A percentile compares a stretch with the other conserved stretches of the same genome.
phyloP scores from a whole-genome alignment of 2,329 filamentous ascomycete genomes.

The Apiospora phragmitis region DNA sequence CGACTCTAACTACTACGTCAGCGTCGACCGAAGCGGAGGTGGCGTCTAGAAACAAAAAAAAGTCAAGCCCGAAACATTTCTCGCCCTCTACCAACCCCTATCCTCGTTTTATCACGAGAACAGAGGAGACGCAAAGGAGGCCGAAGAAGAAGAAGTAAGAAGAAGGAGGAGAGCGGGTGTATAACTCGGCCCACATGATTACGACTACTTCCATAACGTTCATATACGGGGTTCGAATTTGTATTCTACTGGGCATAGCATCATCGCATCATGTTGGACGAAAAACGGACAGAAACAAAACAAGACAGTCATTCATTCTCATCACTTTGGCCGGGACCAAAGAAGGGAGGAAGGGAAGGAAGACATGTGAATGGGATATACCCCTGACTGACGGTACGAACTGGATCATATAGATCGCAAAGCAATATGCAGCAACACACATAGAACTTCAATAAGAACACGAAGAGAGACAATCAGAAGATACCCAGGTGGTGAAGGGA shows the following conservation, averaged over 20 bases:
- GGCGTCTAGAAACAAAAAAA: conserved; percentile 31
- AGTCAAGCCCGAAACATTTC: too few relatives aligned
- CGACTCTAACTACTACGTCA: conserved; percentile 45
- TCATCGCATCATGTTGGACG: background rate
- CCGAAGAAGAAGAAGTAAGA: too few relatives aligned
- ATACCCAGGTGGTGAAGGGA: background rate
- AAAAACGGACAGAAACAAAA: background rate
- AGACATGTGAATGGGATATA: background rate
- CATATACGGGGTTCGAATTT: background rate
- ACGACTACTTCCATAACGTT: background rate
- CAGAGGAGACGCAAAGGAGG: too few relatives aligned
- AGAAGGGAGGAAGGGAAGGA: background rate
- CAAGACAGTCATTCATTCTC: background rate
- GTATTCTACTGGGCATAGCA: background rate
- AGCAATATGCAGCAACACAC: background rate
- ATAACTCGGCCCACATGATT: background rate
- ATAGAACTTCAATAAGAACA: background rate
- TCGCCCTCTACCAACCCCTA: too few relatives aligned
- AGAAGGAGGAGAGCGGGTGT: too few relatives aligned
- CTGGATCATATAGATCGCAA: background rate
- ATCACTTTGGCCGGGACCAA: too few relatives aligned
- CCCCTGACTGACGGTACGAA: background rate
- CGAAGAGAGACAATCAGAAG: background rate
- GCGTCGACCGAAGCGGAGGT: conserved; percentile 51
- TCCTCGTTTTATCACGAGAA: too few relatives aligned